A percentile compares a stretch with the other conserved stretches of the same genome.
phyloP scores from a whole-genome alignment of 2,329 filamentous ascomycete genomes.

The Stagonosporopsis vannaccii region DNA sequence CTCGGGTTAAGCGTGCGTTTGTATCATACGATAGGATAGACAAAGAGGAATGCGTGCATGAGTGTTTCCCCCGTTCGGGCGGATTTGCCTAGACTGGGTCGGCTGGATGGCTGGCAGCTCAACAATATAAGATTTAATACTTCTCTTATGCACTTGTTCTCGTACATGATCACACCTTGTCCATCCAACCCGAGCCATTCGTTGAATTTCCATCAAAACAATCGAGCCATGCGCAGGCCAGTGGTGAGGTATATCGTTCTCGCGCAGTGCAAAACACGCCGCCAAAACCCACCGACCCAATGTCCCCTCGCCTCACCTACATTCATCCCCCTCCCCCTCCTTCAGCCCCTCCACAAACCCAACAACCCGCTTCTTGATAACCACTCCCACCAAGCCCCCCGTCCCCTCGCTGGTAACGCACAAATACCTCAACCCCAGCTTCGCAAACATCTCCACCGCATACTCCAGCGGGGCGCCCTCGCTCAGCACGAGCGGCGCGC shows the following conservation, averaged over 20 bases:
- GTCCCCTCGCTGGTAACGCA: slow-evolving; percentile 63
- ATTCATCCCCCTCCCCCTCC: slow-evolving; percentile 8
- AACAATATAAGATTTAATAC: slow-evolving; percentile 30
- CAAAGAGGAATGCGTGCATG: slow-evolving; percentile 37
- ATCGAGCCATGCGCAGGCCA: no score
- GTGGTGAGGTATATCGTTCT: no score
- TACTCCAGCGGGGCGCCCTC: slow-evolving; percentile 64
- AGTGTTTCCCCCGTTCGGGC: slow-evolving; percentile 23
- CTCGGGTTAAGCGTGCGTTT: slow-evolving; percentile 53
- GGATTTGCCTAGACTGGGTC: slow-evolving; percentile 23
- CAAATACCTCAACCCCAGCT: slow-evolving; percentile 62
- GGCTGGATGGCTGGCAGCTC: slow-evolving; percentile 16
- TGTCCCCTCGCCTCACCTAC: no score
- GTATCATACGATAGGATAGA: slow-evolving; percentile 46
- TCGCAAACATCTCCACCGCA: slow-evolving; percentile 66
- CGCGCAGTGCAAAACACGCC: no score
- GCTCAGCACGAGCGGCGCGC: slow-evolving; percentile 60
- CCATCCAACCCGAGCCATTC: no score
- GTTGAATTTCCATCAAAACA: no score
- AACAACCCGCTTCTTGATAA: slow-evolving; percentile 66
- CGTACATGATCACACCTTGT: no score
- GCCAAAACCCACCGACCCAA: no score
- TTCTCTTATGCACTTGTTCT: slow-evolving; percentile 4
- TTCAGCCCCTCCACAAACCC: slow-evolving; percentile 58
- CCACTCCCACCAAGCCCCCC: slow-evolving; percentile 59